phyloP scores from a whole-genome alignment of 805 yeast species.

The Torulaspora franciscae region DNA sequence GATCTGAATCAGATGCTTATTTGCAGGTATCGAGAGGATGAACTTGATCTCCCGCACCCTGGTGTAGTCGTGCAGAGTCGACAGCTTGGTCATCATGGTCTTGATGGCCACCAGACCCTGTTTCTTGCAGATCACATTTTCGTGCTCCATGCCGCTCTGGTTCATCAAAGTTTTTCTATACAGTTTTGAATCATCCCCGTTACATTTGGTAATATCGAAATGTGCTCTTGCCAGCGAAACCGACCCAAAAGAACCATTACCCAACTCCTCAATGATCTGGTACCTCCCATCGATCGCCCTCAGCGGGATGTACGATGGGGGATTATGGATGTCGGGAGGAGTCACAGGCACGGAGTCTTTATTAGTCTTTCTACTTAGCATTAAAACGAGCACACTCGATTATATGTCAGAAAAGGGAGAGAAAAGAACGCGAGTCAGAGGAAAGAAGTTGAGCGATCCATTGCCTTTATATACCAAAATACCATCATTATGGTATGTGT shows the following conservation, averaged over 20 bases:
- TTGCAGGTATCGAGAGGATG: slow-evolving; percentile 63
- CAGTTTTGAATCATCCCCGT: slow-evolving; percentile 3
- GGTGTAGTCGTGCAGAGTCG: slow-evolving; percentile 50
- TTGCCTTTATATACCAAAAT: neutral
- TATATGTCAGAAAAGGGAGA: neutral
- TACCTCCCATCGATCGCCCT: slow-evolving; percentile 43
- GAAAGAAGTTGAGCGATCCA: too few species aligned
- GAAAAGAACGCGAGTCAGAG: neutral
- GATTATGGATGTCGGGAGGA: slow-evolving; percentile 39
- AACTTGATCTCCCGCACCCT: slow-evolving; percentile 64
- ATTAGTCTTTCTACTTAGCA: slow-evolving; percentile 16
- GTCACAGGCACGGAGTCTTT: slow-evolving; percentile 13
- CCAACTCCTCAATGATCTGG: slow-evolving; percentile 50
- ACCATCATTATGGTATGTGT: neutral
- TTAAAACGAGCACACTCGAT: neutral
- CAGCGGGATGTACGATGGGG: slow-evolving; percentile 43
- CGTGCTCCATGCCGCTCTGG: slow-evolving; percentile 23
- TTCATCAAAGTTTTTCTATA: slow-evolving; percentile 47
- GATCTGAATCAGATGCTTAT: slow-evolving; percentile 65
- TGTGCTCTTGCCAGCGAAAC: slow-evolving; percentile 57
- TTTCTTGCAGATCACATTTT: slow-evolving; percentile 34
- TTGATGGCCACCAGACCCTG: slow-evolving; percentile 68
- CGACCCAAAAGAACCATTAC: slow-evolving; percentile 72
- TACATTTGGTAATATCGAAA: slow-evolving; percentile 18
- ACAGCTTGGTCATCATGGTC: slow-evolving; percentile 57